Base-by-base conservation (phyloP, 2,329 filamentous ascomycete species). In the Penicillium griseofulvum region DNA sequence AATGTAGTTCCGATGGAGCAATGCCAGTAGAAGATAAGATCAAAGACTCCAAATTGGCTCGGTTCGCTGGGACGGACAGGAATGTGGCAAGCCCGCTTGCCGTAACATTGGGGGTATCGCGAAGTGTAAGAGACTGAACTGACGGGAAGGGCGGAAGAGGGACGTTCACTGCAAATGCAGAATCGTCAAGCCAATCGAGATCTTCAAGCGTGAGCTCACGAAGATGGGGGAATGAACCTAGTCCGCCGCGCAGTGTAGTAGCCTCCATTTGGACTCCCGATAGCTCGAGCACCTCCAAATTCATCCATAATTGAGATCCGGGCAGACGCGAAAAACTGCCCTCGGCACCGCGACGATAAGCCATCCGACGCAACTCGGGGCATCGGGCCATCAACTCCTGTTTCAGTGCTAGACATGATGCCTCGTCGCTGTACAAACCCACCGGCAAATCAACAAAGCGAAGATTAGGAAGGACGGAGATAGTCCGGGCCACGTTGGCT, bases 361-460 rank as follows among this genome's bases (percentile, higher is more conserved):
- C 87, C 90, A 96, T 97, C 75, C 94, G 94, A 61, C 91, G 84
- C 52, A 97, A 80, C 68, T 93, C 86, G 11, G 88, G 85, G 71
- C 93, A 97, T 48, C 90, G 82, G 22, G 86, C 87, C 76, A 96
- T 89, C 24, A 97, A 80, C 73, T 96, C 92, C 64, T 94, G 84
- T 58, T 90, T 87, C 62, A 97, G 78, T 1, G 89, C 86, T 52
- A 87, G 77, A 65, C 88, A 95, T 29, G 83, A 81, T 4, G 85
- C 78, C 58, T 97, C 92, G 66, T 94, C 92, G 49, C 83, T 85
- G 75, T 87, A 97, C 71, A 96, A 84, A 47, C 91, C 92, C 62
- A 94, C 89, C 5, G 93, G 93, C 8, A 97, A 81, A 73, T 97
- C 93, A 62, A 96, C 87, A 71, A 94, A 97, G 71, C 85, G 87